Evolutionary conservation across 257 asterid species (phyloP).

Genomic region (Primulina eburnea): DNA sequence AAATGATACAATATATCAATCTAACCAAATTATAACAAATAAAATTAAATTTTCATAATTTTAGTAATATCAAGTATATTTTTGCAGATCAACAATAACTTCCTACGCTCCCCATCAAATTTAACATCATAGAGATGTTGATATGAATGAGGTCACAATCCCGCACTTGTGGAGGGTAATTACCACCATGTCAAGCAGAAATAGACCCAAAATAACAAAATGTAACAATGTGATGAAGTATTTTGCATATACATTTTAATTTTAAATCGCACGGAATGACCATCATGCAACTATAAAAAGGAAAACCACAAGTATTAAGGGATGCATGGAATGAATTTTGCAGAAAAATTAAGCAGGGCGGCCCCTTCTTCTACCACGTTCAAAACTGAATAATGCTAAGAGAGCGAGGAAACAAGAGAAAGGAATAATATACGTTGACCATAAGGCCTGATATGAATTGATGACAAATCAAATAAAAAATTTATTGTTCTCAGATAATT

Average conservation of each 20-base stretch:
- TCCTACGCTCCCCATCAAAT: not conserved
- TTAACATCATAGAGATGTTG: too few relatives aligned
- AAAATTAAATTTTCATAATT: too few relatives aligned
- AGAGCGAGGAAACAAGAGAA: not conserved
- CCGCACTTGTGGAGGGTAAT: not conserved
- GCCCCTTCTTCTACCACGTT: too few relatives aligned
- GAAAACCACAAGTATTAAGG: not conserved
- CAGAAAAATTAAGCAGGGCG: too few relatives aligned
- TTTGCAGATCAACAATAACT: not conserved
- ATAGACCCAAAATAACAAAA: not conserved
- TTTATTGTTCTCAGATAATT: too few relatives aligned
- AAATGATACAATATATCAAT: not conserved
- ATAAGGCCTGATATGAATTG: too few relatives aligned
- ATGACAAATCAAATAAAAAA: too few relatives aligned
- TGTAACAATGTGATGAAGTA: not conserved
- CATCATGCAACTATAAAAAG: not conserved
- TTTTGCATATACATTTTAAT: too few relatives aligned
- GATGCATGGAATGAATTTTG: not conserved
- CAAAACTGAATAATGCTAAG: too few relatives aligned
- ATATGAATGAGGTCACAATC: not conserved
- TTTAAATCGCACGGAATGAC: conserved; percentile 2
- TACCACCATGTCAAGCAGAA: not conserved
- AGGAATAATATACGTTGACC: too few relatives aligned
- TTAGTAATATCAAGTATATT: too few relatives aligned
- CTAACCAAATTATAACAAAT: not conserved